Base-by-base conservation (phyloP, 768 basidiomycete genomes). In the Hebeloma cylindrosporum region DNA sequence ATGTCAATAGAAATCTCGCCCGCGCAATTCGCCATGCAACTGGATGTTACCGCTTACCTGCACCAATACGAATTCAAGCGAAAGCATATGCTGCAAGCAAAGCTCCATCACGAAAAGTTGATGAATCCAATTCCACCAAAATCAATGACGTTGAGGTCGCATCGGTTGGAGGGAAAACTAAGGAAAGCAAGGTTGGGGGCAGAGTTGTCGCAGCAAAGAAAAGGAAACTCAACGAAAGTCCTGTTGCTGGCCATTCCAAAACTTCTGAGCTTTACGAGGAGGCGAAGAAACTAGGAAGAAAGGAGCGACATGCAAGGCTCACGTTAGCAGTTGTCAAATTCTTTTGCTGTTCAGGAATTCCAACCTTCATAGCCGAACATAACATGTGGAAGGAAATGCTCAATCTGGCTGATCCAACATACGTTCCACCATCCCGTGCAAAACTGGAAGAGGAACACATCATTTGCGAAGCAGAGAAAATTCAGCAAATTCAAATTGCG, bases 381-480 rank as follows among this genome's bases (percentile, higher is more conserved):
- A 27, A 39, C 5, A 47, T 45, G 16, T 59, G 51, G 46, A 40
- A 35, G 28, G 45, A 45, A 7, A 13, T 50, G 9, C 33, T 53
- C 21, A 18, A 9, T 3, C 20, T 22, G 10, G 49, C 44, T 1
- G 50, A 56, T 27, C 36, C 43, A 5, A 46, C 44, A 5, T 56
- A 57, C 39, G 26, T 22, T 16, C 44, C 52, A 22, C 32, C 47
- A 20, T 32, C 23, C 0, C 31, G 45, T 13, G 43, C 43, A 11
- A 49, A 30, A 23, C 36, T 57, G 22, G 55, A 56, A 35, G 42
- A 50, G n/a, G 20, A 40, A 9, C 52, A 54, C 10, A 54, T 57
- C 27, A 33, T 57, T 17, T 35, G 35, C 3, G 42, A 59, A 39
- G 52, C 52, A 20, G 52, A 51, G 34, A 35, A 35, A 6, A 43